phyloP scores from a whole-genome alignment of 768 basidiomycete species.

The Artomyces pyxidatus region DNA sequence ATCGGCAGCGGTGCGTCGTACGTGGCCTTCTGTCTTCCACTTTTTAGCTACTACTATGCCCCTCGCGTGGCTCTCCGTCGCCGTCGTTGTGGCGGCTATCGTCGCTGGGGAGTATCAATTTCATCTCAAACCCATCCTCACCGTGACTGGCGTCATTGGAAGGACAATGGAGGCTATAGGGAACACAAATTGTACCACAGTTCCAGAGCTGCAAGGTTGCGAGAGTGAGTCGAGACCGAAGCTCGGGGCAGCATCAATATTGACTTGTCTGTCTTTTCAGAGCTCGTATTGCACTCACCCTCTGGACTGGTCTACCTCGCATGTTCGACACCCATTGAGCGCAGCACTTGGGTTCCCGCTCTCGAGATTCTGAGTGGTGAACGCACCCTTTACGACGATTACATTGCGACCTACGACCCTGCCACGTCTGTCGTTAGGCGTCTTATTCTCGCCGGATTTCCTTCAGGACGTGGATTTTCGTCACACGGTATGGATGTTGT shows the following conservation, averaged over 20 bases:
- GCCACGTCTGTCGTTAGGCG: conserved; percentile 34
- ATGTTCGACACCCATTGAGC: conserved; percentile 44
- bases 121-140: conserved; percentile 37
- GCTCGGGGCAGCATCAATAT: too few species aligned
- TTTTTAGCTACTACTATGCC: too few species aligned
- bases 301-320: conserved; percentile 54
- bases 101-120: conserved; percentile 40
- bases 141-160: conserved; percentile 31
- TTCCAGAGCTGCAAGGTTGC: conserved; percentile 55
- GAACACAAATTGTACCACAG: conserved; percentile 38
- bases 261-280: conserved; percentile 23
- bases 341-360: conserved; percentile 46
- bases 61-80: background rate
- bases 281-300: conserved; percentile 50
- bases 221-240: conserved; percentile 45
- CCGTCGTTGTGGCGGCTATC: conserved; percentile 30
- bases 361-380: conserved; percentile 25
- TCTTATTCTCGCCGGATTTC: conserved; percentile 27
- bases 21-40: too few species aligned
- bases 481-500: conserved; percentile 68
- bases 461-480: conserved; percentile 35
- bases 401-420: conserved; percentile 54
- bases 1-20: too few species aligned
- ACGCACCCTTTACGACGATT: conserved; percentile 38
- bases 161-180: conserved; percentile 38